Percentiles rank a stretch among this genome's conserved stretches.
phyloP scores from a whole-genome alignment of 805 yeast genomes.

The Scheffersomyces spartinae region DNA sequence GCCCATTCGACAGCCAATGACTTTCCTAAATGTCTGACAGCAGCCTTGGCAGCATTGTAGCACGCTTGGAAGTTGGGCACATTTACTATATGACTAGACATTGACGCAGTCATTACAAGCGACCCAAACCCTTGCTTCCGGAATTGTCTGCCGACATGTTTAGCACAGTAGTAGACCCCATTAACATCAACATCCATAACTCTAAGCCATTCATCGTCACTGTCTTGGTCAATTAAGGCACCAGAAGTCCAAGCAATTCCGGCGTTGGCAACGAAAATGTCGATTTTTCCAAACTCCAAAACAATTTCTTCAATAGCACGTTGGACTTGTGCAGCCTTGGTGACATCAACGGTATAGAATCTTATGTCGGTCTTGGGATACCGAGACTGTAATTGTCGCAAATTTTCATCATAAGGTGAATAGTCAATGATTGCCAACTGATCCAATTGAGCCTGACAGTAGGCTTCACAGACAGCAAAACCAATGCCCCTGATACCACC shows the following conservation, averaged over 20 bases:
- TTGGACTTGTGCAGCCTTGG: constrained; percentile 25
- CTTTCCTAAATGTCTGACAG: constrained; percentile 59
- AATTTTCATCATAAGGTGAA: constrained; percentile 16
- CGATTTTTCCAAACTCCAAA: constrained; percentile 22
- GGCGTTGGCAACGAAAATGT: constrained; percentile 35
- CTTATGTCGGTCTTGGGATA: constrained; percentile 22
- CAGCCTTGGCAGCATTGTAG: constrained; percentile 84
- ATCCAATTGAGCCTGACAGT: constrained; percentile 23
- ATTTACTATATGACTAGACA: constrained; percentile 82
- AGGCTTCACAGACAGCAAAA: constrained; percentile 22
- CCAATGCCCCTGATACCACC: constrained; percentile 31
- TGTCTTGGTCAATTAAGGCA: constrained; percentile 28
- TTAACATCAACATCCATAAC: constrained; percentile 67
- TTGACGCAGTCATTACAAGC: constrained; percentile 75
- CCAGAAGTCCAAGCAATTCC: constrained; percentile 40
- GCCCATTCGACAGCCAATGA: constrained; percentile 86
- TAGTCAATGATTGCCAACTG: constrained; percentile 31
- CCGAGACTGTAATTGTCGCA: constrained; percentile 12
- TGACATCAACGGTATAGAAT: constrained; percentile 27
- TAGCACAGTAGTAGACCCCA: constrained; percentile 73
- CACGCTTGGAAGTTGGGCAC: constrained; percentile 81
- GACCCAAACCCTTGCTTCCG: constrained; percentile 67
- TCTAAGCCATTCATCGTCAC: constrained; percentile 54
- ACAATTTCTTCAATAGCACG: constrained; percentile 19
- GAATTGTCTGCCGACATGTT: constrained; percentile 62